Evolutionary conservation across 78 protist species (phyloP).

Genomic region (Isochrysis galbana): DNA sequence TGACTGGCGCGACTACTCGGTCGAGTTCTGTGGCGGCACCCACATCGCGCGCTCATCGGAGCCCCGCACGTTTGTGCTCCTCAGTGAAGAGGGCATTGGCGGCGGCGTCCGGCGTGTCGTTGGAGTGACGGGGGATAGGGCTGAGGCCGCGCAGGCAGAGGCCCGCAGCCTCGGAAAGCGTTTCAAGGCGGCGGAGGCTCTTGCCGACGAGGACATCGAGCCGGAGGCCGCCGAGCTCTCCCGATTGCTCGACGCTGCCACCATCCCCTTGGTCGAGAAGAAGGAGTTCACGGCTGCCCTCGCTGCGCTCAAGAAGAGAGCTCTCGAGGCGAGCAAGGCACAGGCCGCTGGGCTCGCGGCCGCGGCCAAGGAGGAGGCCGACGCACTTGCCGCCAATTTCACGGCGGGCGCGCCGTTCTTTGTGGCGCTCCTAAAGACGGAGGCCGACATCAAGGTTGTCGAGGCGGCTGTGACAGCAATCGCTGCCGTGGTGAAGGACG

Average conservation of each 20-base stretch:
- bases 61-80: conserved; percentile 66
- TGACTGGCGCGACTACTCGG: conserved; percentile 30
- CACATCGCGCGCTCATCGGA: conserved; percentile 76
- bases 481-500: background rate
- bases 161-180: background rate
- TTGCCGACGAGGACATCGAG: background rate
- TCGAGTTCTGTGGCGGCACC: conserved; percentile 91
- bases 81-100: conserved; percentile 82
- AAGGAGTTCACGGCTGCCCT: background rate
- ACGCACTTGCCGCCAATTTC: background rate
- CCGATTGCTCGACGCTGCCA: background rate
- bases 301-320: background rate
- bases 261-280: background rate
- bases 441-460: background rate
- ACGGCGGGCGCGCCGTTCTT: background rate
- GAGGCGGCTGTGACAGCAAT: background rate
- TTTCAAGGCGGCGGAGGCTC: background rate
- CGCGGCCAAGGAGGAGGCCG: conserved; percentile 12
- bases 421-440: background rate
- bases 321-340: background rate
- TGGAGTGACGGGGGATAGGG: conserved; percentile 46
- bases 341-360: background rate
- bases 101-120: conserved; percentile 89
- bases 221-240: background rate
- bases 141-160: background rate